Percentiles rank a stretch among this genome's conserved stretches.
Evolutionary conservation across 2,329 filamentous ascomycete species (phyloP).

Genomic region (Xylariaceae sp.): DNA sequence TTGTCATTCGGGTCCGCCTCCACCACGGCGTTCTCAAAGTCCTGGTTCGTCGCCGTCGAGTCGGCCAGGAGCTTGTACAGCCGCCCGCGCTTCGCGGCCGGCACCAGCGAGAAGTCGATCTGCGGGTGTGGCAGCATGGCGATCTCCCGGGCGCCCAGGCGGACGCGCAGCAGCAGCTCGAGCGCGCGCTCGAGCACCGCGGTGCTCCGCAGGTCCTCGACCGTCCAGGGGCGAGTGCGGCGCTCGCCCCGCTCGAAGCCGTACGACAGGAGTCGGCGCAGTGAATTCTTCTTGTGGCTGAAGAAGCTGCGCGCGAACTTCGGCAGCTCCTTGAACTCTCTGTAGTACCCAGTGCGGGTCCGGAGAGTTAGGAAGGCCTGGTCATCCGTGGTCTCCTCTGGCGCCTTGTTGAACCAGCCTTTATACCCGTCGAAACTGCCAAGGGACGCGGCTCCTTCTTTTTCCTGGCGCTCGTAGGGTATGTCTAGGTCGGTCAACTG

Average conservation of each 20-base stretch:
- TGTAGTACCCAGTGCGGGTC: conserved; percentile 15
- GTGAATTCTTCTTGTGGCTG: conserved; percentile 17
- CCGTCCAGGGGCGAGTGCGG: conserved; percentile 5
- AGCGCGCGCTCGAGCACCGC: conserved; percentile 20
- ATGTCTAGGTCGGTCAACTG: too few species aligned
- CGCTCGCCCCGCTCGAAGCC: conserved; percentile 2
- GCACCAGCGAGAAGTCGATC: conserved; percentile 14
- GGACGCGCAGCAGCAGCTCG: conserved; percentile 20
- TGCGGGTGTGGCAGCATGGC: conserved; percentile 20
- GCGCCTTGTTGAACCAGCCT: background rate
- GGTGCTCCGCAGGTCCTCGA: conserved; percentile 11
- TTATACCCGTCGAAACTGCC: too few species aligned
- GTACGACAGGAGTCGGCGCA: conserved; percentile 18
- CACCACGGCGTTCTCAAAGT: background rate
- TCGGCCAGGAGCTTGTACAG: background rate
- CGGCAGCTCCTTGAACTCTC: conserved; percentile 17
- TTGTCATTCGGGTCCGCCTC: too few species aligned
- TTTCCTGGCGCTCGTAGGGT: too few species aligned
- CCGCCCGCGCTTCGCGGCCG: background rate
- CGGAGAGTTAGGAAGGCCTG: conserved; percentile 10
- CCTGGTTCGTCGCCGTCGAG: background rate
- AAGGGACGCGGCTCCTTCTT: background rate
- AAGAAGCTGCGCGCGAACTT: conserved; percentile 10
- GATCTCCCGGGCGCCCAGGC: conserved; percentile 12
- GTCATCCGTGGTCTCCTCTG: background rate